These are phyloP conservation scores for Chondrostereum purpureum DNA, from an alignment of 1,284 basidiomycete species.

Conservation along the genomic window DNA sequence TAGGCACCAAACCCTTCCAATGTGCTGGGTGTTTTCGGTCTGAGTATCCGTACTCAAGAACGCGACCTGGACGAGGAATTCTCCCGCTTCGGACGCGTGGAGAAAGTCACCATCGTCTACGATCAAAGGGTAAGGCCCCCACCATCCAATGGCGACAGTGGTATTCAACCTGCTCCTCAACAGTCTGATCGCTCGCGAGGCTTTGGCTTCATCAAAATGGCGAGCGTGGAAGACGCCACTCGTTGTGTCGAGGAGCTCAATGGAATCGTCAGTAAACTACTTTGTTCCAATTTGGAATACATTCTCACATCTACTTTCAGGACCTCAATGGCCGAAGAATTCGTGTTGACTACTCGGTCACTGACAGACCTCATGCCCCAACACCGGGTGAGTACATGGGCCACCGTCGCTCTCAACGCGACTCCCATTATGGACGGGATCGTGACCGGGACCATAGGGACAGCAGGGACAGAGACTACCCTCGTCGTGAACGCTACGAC, in stretches of 20 bases:
- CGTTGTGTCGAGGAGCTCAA: slow-evolving; percentile 89
- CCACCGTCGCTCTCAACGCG: slow-evolving; percentile 60
- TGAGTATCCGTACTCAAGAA: slow-evolving; percentile 92
- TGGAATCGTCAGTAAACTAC: slow-evolving; percentile 63
- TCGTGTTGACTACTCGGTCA: slow-evolving; percentile 95
- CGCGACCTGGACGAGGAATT: slow-evolving; percentile 95
- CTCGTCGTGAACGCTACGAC: slow-evolving; percentile 30
- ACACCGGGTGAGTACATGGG: slow-evolving; percentile 99
- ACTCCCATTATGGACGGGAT: slow-evolving; percentile 32
- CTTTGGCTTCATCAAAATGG: slow-evolving; percentile 97
- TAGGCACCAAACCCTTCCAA: slow-evolving; percentile 81
- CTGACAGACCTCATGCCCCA: slow-evolving; percentile 87
- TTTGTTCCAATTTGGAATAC: slow-evolving; percentile 4
- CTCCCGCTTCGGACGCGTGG: slow-evolving; percentile 80
- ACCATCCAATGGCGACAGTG: slow-evolving; percentile 8
- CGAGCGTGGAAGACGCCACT: slow-evolving; percentile 77
- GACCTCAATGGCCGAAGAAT: slow-evolving; percentile 94
- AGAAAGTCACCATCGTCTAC: slow-evolving; percentile 98
- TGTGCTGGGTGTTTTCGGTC: slow-evolving; percentile 93
- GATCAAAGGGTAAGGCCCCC: slow-evolving; percentile 82
- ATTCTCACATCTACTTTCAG: slow-evolving; percentile 29
- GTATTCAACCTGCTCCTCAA: slow-evolving; percentile 16
- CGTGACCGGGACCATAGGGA: slow-evolving; percentile 34
- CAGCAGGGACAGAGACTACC: slow-evolving; percentile 41
- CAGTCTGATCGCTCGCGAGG: slow-evolving; percentile 95